Base-by-base conservation (phyloP, 495 filamentous ascomycete genomes). In the Parathielavia hyrcaniae region DNA sequence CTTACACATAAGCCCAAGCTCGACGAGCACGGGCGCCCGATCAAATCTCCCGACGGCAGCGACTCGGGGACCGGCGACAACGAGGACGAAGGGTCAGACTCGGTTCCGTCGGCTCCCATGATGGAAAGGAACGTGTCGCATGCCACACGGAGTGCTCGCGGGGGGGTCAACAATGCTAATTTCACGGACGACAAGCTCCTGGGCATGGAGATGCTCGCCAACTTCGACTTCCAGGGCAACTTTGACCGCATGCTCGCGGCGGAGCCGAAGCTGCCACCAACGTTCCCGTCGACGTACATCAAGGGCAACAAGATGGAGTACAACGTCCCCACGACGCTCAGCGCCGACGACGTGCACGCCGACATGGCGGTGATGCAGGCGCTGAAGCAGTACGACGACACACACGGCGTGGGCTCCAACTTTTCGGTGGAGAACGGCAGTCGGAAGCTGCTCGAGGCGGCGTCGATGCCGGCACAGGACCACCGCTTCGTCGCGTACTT, bases 121-220 rank as follows among this genome's bases (percentile, higher is more conserved):
- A 90, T 90, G 87, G 85, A 86, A 50, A 79, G 87, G 5, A 84
- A 86, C 17, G 81, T 81, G 32, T 88, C 85, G 40, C 86, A 90
- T 61, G 81, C 83, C 16, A 91, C 87, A 12, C 83, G 87, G 13
- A 89, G 86, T 50, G 88, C 83, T 5, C 80, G 85, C 35, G 79
- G 76, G 13, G 83, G 77, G 40, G 78, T 79, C 53, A 77, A 75
- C 44, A 70, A 72, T 50, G 72, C 72, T n/a, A 82, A 80, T 48
- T 76, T 86, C 43, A 73, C 76, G 41, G 76, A 79, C 55, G 75
- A 79, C 51, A 75, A 73, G 58, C 59, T 77, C 35, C 67, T 75
- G 46, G 79, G 83, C 39, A 74, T 88, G 57, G 83, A 86, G 52
- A 81, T 81, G 32, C 70, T 88, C 16, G 77, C 82, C 16, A 85